Evolutionary conservation across 1,139 yeast species (phyloP), one percentile per base, ranked within the genome.

Genomic region (Zygotorulaspora mrakii): DNA sequence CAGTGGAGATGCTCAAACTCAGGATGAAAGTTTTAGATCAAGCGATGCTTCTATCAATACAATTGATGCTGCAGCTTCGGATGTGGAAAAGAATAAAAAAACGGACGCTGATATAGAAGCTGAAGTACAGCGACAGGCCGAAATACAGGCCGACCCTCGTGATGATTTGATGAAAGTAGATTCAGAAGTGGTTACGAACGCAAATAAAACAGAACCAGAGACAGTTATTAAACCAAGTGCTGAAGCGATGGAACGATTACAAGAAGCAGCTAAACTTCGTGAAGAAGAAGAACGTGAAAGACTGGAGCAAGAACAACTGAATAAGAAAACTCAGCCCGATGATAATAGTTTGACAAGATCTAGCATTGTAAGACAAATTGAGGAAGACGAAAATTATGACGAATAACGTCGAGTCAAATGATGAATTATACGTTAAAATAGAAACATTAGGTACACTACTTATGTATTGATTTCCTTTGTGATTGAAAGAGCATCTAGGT

Each of bases 311-410:
- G 48, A 36, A 22, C 45, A 40, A 24, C 31, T 41, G 14, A 35
- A 37, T 9, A 18, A 35, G n/a, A 45, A 40, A 17, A 60, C 18
- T 65, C 66, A 30, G 60, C 52, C 37, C 59, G 65, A 22, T 66
- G 61, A 31, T 62, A 51, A 35, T 46, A 52, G 42, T 42, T 49
- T 39, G 55, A 58, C 48, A 23, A 53, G 49, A 45, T 91, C 82
- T 50, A 79, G 82, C 21, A 87, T 85, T 16, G 78, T 82, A 59
- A 73, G 94, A 55, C 74, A 79, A 51, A 79, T 85, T 17, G 89
- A 82, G 38, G 95, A 84, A 55, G 95, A 85, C 57, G 89, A 82
- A 56, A 76, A 85, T 58, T 85, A 85, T 59, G 95, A 85, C 59
- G 94, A 17, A 33, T 12, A 17, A 33, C 24, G 8, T 4, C 10